A percentile compares a stretch with the other conserved stretches of the same genome.
Conservation (phyloP, 169 alveolate genomes). For the Plasmodium adleri region DNA sequence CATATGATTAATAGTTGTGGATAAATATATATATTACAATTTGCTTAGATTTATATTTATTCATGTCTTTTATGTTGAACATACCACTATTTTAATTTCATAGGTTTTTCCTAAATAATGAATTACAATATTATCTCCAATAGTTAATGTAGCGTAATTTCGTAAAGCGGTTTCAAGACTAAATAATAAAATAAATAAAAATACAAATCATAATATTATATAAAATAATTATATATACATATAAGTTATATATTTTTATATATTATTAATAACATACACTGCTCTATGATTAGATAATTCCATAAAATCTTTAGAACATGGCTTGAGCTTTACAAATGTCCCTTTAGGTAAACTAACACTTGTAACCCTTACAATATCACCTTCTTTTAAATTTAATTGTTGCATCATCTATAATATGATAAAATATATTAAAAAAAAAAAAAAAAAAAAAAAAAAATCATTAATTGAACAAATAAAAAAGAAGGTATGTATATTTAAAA, state of each 20-base stretch:
- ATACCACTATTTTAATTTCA: slow-evolving; percentile 91
- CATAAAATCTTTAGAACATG: slow-evolving; percentile 93
- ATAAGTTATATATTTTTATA: not conserved
- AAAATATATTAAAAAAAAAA: not conserved
- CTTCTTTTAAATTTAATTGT: slow-evolving; percentile 91
- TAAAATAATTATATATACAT: slow-evolving; percentile 1
- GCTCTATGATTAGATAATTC: slow-evolving; percentile 96
- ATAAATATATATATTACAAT: not conserved
- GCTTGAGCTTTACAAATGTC: slow-evolving; percentile 92
- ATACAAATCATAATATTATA: not conserved
- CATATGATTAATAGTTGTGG: not conserved
- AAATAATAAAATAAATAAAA: not conserved
- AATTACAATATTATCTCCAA: slow-evolving; percentile 94
- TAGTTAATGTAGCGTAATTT: slow-evolving; percentile 92
- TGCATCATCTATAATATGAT: slow-evolving; percentile 90
- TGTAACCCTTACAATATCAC: slow-evolving; percentile 89
- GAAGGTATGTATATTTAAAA: not conserved
- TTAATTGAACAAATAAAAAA: too few species aligned
- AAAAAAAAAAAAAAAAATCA: too few species aligned
- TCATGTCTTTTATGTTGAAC: not conserved
- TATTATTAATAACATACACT: slow-evolving; percentile 81
- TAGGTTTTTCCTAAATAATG: slow-evolving; percentile 91
- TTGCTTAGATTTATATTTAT: not conserved
- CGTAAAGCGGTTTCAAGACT: slow-evolving; percentile 93
- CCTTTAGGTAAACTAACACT: slow-evolving; percentile 92